Percentiles rank a stretch among this genome's conserved stretches.
Evolutionary conservation across 768 basidiomycete species (phyloP).

Genomic region (Mycena sanguinolenta): DNA sequence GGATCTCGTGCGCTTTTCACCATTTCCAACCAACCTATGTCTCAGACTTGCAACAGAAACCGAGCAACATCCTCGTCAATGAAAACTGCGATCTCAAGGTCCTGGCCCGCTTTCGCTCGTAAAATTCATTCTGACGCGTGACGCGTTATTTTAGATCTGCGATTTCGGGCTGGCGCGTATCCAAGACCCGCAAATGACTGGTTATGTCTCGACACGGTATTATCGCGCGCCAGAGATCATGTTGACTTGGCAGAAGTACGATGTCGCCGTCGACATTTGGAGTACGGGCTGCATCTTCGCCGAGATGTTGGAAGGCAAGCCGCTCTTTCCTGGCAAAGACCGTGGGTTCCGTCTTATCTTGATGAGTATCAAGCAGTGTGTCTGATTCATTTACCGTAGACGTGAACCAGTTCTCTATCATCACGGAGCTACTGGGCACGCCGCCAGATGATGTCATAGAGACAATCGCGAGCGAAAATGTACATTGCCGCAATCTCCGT

Average conservation of each 20-base stretch:
- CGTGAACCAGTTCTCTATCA: conserved; percentile 99
- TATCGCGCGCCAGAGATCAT: conserved; percentile 99
- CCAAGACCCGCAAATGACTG: conserved; percentile 99
- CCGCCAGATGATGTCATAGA: conserved; percentile 99
- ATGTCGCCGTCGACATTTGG: conserved; percentile 99
- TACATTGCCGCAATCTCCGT: conserved; percentile 46
- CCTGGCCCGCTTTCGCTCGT: conserved; percentile 3
- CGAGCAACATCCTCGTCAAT: conserved; percentile 98
- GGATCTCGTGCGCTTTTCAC: conserved; percentile 77
- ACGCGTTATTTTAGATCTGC: conserved; percentile 77
- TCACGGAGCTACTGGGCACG: conserved; percentile 98
- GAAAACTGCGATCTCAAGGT: conserved; percentile 99
- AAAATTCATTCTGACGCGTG: neutral
- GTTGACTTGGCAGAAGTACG: conserved; percentile 99
- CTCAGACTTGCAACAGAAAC: conserved; percentile 73
- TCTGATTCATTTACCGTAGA: conserved; percentile 64
- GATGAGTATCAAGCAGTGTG: conserved; percentile 12
- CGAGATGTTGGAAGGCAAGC: conserved; percentile 99
- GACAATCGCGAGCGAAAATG: conserved; percentile 98
- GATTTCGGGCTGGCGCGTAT: conserved; percentile 99
- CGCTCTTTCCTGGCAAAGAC: conserved; percentile 98
- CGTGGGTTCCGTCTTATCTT: conserved; percentile 77
- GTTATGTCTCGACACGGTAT: conserved; percentile 98
- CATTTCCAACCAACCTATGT: conserved; percentile 2
- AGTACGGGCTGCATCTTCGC: conserved; percentile 99